phyloP scores from a whole-genome alignment of 495 filamentous ascomycete genomes.

The Penicillium turbatum region DNA sequence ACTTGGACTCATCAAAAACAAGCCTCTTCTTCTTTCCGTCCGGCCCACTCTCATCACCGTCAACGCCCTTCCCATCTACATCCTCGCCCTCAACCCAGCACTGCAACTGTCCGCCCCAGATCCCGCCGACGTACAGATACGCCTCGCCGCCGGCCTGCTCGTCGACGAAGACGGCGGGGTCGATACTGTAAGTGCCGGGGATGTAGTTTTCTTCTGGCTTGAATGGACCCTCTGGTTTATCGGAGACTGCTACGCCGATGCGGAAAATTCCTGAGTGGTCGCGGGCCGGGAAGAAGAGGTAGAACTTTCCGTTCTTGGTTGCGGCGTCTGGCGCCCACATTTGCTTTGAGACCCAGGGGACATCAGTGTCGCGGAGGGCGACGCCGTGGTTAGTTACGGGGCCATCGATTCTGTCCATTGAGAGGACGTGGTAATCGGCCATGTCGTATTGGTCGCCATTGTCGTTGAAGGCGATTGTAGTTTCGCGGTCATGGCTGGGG shows the following conservation, averaged over 20 bases:
- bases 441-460: conserved; percentile 82
- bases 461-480: conserved; percentile 59
- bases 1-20: conserved; percentile 42
- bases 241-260: conserved; percentile 50
- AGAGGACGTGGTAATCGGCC: conserved; percentile 53
- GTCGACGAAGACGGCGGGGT: conserved; percentile 49
- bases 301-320: conserved; percentile 45
- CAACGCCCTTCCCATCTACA: not conserved
- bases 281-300: conserved; percentile 46
- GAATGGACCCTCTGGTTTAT: conserved; percentile 46
- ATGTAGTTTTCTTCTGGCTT: conserved; percentile 34
- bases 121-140: conserved; percentile 53
- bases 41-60: not conserved
- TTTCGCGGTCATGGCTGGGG: conserved; percentile 44
- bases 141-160: conserved; percentile 37
- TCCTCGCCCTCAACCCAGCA: conserved; percentile 35
- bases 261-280: conserved; percentile 54
- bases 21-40: conserved; percentile 17
- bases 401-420: conserved; percentile 34
- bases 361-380: conserved; percentile 33
- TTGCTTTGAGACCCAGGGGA: conserved; percentile 44
- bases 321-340: conserved; percentile 50
- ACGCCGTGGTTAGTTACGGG: conserved; percentile 43
- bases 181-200: conserved; percentile 44
- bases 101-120: conserved; percentile 69